Evolutionary conservation across 306 rosid genomes (phyloP), one percentile per base, ranked within the genome.

Genomic region (Trifolium subterraneum): DNA sequence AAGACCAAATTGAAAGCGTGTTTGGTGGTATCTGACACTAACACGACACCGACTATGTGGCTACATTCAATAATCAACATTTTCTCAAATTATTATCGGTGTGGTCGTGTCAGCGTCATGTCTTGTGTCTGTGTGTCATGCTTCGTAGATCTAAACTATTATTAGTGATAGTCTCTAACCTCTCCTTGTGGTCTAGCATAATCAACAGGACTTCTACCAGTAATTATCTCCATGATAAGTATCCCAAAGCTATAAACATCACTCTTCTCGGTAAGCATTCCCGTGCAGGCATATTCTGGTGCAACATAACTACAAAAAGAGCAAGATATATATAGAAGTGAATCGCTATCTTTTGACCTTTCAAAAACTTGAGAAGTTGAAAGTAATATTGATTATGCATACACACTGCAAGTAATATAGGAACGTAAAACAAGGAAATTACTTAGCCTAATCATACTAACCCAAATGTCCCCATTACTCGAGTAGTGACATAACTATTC

Each of bases 401-500:
- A 39, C 41, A 25, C 38, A 68, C 20, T 38, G 44, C 41, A 74
- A 27, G 25, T 45, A 36, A 25, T 23, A n/a, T 11, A 73, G 29
- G 33, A 68, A 75, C 5, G 16, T 22, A 31, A 7, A 71, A 47
- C 42, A 38, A 38, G 6, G 52, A 64, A 20, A 47, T 8, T 39
- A 59, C 29, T 63, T 44, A 58, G 80, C 64, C 29, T 22, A 61
- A 69, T 80, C 71, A 78, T 76, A 88, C 98, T 90, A 72, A 91
- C 98, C 98, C 98, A 83, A 93, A 93, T 66, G 98, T 93, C 39
- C 98, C 98, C 98, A 93, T 91, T 78, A 93, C 98, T 50, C 98
- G 92, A 72, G 98, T 93, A 4, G 98, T 91, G 81, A 93, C 96
- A 41, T 93, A 93, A 72, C 98, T 93, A 11, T 77, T 83, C 82